phyloP scores from a whole-genome alignment of 1,284 basidiomycete genomes.

The Trichosporon sp. region DNA sequence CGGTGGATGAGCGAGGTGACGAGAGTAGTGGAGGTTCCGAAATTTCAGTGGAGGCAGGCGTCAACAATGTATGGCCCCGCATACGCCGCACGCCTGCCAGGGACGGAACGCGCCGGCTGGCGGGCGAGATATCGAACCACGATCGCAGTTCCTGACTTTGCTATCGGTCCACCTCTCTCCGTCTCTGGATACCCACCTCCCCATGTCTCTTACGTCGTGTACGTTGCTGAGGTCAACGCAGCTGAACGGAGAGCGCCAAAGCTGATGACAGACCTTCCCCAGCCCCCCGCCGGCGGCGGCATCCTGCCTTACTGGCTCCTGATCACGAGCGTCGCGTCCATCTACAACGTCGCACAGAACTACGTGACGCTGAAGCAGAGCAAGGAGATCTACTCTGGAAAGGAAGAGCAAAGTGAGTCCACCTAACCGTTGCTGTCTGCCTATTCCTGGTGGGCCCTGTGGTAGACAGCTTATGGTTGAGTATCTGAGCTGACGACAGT shows the following conservation, averaged over 20 bases:
- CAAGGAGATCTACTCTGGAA: slow-evolving; percentile 66
- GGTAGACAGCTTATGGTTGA: too few relatives aligned
- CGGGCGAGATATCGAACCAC: background rate
- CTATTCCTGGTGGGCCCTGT: too few relatives aligned
- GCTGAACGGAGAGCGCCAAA: background rate
- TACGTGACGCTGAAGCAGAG: slow-evolving; percentile 72
- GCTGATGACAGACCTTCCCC: slow-evolving; percentile 25
- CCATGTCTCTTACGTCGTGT: slow-evolving; percentile 8
- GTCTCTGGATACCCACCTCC: background rate
- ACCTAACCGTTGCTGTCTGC: background rate
- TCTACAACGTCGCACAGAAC: slow-evolving; percentile 82
- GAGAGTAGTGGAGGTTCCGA: background rate
- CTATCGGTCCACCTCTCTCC: background rate
- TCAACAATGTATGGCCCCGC: background rate
- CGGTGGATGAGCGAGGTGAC: background rate
- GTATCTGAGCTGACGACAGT: slow-evolving; percentile 54
- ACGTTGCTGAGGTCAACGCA: background rate
- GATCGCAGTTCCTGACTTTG: background rate
- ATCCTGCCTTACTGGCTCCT: slow-evolving; percentile 81
- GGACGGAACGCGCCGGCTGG: background rate
- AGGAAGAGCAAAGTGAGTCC: slow-evolving; percentile 52
- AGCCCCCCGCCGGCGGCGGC: slow-evolving; percentile 52
- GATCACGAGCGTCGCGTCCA: slow-evolving; percentile 64
- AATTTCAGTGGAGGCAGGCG: background rate
- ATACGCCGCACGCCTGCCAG: background rate